Evolutionary conservation across 495 filamentous ascomycete genomes (phyloP).

Genomic region (Patellaria atrata): DNA sequence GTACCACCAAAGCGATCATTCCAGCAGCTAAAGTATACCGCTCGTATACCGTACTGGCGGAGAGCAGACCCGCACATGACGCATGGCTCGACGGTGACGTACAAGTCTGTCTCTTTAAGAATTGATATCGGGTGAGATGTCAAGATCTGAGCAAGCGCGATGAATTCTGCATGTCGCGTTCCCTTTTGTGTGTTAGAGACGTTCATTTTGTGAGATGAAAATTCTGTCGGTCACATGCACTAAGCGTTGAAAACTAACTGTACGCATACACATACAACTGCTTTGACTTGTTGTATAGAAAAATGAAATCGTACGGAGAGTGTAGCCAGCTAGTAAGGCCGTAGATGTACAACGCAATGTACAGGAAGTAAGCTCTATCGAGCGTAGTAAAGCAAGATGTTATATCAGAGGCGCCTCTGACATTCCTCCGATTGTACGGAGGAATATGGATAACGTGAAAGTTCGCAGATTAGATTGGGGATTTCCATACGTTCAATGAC

Average conservation of each 20-base stretch:
- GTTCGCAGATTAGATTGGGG: neutral
- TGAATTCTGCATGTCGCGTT: constrained; percentile 86
- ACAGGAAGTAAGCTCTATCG: too few species aligned
- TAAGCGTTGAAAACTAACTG: too few species aligned
- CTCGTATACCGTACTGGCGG: constrained; percentile 64
- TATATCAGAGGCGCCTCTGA: neutral
- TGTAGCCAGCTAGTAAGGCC: too few species aligned
- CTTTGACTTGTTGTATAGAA: too few species aligned
- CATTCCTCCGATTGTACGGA: too few species aligned
- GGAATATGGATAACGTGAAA: neutral
- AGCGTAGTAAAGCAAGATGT: neutral
- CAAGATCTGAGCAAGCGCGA: constrained; percentile 58
- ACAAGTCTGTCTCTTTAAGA: constrained; percentile 61
- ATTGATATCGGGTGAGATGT: constrained; percentile 40
- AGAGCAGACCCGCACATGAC: constrained; percentile 96
- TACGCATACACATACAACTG: too few species aligned
- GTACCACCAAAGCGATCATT: constrained; percentile 96
- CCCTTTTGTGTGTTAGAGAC: constrained; percentile 47
- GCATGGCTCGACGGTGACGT: constrained; percentile 95
- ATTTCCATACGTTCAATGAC: constrained; percentile 51
- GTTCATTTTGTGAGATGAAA: constrained; percentile 2
- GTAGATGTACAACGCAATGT: too few species aligned
- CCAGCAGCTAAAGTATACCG: constrained; percentile 83
- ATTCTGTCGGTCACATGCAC: too few species aligned
- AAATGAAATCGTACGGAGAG: too few species aligned